Base-by-base conservation (phyloP, 2,329 filamentous ascomycete species). In the Ambrosiella beaveri region DNA sequence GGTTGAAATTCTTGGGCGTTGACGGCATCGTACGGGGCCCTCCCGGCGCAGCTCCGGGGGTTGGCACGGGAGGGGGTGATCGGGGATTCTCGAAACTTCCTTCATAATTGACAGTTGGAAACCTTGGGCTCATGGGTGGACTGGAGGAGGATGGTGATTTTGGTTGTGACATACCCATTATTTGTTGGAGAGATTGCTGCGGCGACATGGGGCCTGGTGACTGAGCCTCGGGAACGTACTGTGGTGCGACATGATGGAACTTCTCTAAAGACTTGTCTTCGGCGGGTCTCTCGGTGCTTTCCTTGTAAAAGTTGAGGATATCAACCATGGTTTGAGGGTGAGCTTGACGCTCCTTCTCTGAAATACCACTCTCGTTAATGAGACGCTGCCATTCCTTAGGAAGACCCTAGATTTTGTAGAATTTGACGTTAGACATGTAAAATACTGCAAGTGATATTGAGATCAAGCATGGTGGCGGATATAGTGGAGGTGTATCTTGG, bases 371-470 rank as follows among this genome's bases (percentile, higher is more conserved):
- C 70, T 95, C 90, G 72, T 91, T 88, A 67, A 98, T 82, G 68
- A 96, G 80, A 62, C 88, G 85, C 72, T 97, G 91, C 93, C 93
- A 98, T 78, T 97, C 93, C 71, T 93, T 94, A 15, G 93, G 93
- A 36, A 98, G 78, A 63, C 93, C 93, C 89, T 93, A 66, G 61
- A 44, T n/a, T 35, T 35, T 38, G n/a, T 36, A 38, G 17, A n/a
- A n/a, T 38, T 15, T 15, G 5, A 38, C 2, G 36, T 53, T 53
- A 58, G 57, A 47, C 11, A 47, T 47, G 19, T 47, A 15, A 8
- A n/a, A 17, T 47, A 41, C 40, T 12, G 40, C 5, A 41, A 8
- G 11, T 41, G 40, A 41, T 41, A 41, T 3, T 41, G 3, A 27
- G 27, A 27, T 27, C 3, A 27, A 27, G 27, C 27, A 4, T 27